Base-by-base conservation (phyloP, 202 grass and related monocot genomes). In the Elaeis oleifera region DNA sequence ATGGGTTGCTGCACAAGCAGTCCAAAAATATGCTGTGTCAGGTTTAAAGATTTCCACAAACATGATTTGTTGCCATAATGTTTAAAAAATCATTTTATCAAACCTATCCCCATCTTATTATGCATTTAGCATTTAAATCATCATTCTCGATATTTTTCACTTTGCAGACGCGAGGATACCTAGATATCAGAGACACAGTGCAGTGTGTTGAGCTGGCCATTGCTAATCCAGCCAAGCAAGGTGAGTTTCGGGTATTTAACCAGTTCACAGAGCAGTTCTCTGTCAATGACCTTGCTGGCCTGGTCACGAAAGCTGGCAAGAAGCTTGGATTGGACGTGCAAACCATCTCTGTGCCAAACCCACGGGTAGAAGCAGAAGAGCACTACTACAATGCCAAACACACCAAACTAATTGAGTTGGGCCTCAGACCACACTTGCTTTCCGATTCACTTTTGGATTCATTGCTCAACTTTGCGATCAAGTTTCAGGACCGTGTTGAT, bases 181-280 rank as follows among this genome's bases (percentile, higher is more conserved):
- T 90, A 73, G 87, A 96, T 67, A 96, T 96, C 67, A 83, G 91
- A 66, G 91, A 96, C 16, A 96, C 91, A 1, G 83, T 90, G 49
- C 91, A 90, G 58, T 96, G 91, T 0, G 79, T 96, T 1, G 91
- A 96, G 78, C 76, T 96, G 11, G 91, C 91, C 32, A 88, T 96
- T 27, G 86, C 87, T 18, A 96, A 90, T 81, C 90, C 87, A 26
- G 91, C 91, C 5, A 90, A 88, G 51, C 78, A 23, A 3, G 87
- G 90, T 1, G 90, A 96, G 57, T 96, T 90, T 61, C 82, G 87
- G 63, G 87, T 96, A 16, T 88, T 96, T 64, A 96, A 96, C 71
- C 90, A 96, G 50, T 96, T 96, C 78, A 96, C 87, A 0, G 90
- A 90, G 63, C 86, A 90, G 31, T 96, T 96, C 73, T 96, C 90